A percentile compares a stretch with the other conserved stretches of the same genome.
Conservation (phyloP, 225 moss, liverwort and hornwort genomes). For the Bryum argenteum region DNA sequence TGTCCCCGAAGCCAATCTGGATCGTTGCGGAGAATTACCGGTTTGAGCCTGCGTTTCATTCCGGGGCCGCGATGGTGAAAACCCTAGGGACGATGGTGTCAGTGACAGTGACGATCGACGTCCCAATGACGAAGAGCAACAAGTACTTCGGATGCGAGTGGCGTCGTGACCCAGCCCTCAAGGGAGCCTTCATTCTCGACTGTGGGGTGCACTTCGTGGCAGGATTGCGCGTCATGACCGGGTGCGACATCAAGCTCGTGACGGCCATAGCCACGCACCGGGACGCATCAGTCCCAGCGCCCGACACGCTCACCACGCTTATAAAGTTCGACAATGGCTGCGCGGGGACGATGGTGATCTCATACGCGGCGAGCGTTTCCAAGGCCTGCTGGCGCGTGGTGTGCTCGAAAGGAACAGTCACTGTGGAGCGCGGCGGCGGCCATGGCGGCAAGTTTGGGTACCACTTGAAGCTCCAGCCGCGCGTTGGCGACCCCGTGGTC, state of each 20-base stretch:
- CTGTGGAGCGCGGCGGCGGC: conserved; percentile 71
- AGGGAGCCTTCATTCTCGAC: conserved; percentile 87
- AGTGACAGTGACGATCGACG: conserved; percentile 78
- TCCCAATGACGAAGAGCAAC: conserved; percentile 74
- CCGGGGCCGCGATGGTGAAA: conserved; percentile 69
- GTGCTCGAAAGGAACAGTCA: conserved; percentile 72
- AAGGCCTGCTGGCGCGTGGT: conserved; percentile 88
- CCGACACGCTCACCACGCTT: conserved; percentile 78
- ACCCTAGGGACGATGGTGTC: conserved; percentile 72
- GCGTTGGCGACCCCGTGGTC: conserved; percentile 25
- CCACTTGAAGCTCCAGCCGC: conserved; percentile 46
- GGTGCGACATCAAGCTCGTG: conserved; percentile 60
- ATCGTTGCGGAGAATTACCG: conserved; percentile 90
- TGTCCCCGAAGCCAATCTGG: conserved; percentile 62
- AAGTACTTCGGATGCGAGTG: conserved; percentile 90
- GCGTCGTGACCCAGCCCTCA: conserved; percentile 74
- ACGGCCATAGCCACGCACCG: conserved; percentile 77
- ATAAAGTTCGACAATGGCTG: conserved; percentile 81
- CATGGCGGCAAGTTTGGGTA: conserved; percentile 65
- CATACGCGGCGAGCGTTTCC: conserved; percentile 74
- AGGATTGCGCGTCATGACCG: conserved; percentile 77
- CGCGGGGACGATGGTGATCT: conserved; percentile 81
- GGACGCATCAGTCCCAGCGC: conserved; percentile 68
- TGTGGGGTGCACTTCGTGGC: conserved; percentile 96
- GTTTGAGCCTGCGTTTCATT: conserved; percentile 84